A percentile compares a stretch with the other conserved stretches of the same genome.
Conservation (phyloP, 495 filamentous ascomycete genomes). For the Parmelia sp. region DNA sequence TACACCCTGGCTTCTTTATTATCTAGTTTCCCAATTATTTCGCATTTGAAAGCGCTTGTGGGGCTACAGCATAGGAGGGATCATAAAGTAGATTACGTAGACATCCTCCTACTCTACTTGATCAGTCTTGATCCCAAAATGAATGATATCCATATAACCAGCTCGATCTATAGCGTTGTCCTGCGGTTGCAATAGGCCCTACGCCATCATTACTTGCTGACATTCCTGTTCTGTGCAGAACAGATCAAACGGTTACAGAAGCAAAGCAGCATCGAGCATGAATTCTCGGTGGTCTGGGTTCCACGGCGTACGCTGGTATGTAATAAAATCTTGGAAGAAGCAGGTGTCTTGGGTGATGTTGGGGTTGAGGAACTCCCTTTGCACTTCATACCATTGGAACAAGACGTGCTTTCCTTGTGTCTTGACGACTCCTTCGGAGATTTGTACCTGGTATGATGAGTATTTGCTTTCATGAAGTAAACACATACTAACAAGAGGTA, state of each 20-base stretch:
- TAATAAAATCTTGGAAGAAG: constrained; percentile 86
- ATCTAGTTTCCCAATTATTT: background rate
- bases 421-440: constrained; percentile 81
- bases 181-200: constrained; percentile 32
- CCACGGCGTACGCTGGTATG: constrained; percentile 87
- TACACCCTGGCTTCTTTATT: constrained; percentile 10
- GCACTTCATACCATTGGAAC: constrained; percentile 84
- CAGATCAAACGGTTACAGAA: constrained; percentile 87
- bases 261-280: constrained; percentile 79
- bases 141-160: constrained; percentile 28
- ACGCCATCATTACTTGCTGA: constrained; percentile 55
- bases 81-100: constrained; percentile 58
- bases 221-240: constrained; percentile 49
- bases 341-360: constrained; percentile 87
- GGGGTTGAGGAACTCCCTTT: constrained; percentile 79
- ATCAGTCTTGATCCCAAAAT: constrained; percentile 64
- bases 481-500: constrained; percentile 32
- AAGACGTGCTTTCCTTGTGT: constrained; percentile 86
- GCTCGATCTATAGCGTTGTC: constrained; percentile 38
- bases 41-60: background rate
- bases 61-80: constrained; percentile 29
- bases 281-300: constrained; percentile 90
- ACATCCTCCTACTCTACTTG: constrained; percentile 50
- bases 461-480: background rate
- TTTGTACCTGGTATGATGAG: constrained; percentile 62